Evolutionary conservation across 176 grass and related monocot genomes (phyloP).

Genomic region (Aechmea fasciata): DNA sequence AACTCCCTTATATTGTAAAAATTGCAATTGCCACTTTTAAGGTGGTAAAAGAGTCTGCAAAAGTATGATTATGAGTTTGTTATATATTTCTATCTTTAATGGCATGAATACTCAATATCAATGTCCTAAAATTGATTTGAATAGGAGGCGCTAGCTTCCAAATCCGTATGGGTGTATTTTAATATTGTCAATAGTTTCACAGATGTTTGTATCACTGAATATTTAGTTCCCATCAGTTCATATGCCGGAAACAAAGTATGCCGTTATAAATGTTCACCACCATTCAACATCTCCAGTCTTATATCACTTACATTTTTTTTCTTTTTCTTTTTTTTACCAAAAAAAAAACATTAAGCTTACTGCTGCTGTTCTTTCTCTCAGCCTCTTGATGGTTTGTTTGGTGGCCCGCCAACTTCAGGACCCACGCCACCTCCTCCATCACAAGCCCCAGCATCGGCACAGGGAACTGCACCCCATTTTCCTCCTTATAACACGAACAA

Average conservation of each 20-base stretch:
- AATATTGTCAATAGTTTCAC: not conserved
- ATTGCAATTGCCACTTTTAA: too few species aligned
- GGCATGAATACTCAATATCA: too few species aligned
- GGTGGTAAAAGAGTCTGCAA: not conserved
- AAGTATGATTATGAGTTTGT: not conserved
- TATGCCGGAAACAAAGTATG: not conserved
- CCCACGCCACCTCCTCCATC: constrained; percentile 16
- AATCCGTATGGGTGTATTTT: too few species aligned
- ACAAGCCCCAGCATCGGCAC: constrained; percentile 2
- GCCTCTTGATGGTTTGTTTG: constrained; percentile 75
- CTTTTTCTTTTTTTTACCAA: not conserved
- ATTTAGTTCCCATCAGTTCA: not conserved
- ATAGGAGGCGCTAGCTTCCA: too few species aligned
- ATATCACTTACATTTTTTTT: too few species aligned
- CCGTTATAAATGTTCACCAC: too few species aligned
- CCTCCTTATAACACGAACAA: constrained; percentile 43
- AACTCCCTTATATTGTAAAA: too few species aligned
- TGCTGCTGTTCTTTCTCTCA: constrained; percentile 34
- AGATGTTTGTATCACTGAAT: not conserved
- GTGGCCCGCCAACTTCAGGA: constrained; percentile 33
- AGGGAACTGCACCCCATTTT: constrained; percentile 14
- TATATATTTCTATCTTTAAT: too few species aligned
- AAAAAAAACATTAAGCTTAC: constrained; percentile 10
- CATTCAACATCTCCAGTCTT: too few species aligned
- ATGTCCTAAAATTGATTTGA: too few species aligned